Evolutionary conservation across 805 yeast species (phyloP).

Genomic region (Wickerhamomyces canadensis): DNA sequence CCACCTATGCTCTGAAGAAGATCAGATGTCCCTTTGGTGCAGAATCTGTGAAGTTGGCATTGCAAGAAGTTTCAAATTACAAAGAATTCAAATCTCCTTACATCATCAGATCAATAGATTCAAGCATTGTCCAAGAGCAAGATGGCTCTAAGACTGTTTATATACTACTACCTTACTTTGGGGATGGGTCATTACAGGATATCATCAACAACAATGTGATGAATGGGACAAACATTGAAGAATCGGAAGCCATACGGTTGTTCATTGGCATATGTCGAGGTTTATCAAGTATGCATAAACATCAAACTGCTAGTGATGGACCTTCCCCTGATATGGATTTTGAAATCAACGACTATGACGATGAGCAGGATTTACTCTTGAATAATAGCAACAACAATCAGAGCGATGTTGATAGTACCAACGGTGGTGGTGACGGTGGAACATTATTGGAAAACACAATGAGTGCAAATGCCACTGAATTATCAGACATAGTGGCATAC

Average conservation of each 20-base stretch:
- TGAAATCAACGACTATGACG: slow-evolving; percentile 4
- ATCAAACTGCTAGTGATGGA: slow-evolving; percentile 5
- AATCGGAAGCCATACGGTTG: slow-evolving; percentile 55
- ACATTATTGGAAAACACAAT: too few relatives aligned
- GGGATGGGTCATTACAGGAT: slow-evolving; percentile 74
- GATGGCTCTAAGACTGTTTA: slow-evolving; percentile 80
- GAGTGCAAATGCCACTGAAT: slow-evolving; percentile 43
- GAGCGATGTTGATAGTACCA: slow-evolving; percentile 17
- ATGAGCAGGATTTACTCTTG: slow-evolving; percentile 13
- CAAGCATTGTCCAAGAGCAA: slow-evolving; percentile 60
- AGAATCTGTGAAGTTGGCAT: slow-evolving; percentile 65
- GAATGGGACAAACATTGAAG: slow-evolving; percentile 47
- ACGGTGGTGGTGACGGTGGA: too few relatives aligned
- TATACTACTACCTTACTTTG: slow-evolving; percentile 74
- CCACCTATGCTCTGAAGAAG: slow-evolving; percentile 71
- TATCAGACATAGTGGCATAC: slow-evolving; percentile 56
- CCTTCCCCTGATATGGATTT: not conserved
- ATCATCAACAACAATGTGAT: slow-evolving; percentile 60
- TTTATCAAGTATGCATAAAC: slow-evolving; percentile 62
- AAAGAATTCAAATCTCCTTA: slow-evolving; percentile 63
- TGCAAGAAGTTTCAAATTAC: slow-evolving; percentile 74
- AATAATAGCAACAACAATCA: slow-evolving; percentile 1
- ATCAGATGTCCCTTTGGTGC: slow-evolving; percentile 85
- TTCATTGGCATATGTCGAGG: slow-evolving; percentile 73
- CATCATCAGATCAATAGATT: slow-evolving; percentile 66